Evolutionary conservation across 306 rosid genomes (phyloP), one percentile per base, ranked within the genome.

Genomic region (Castanea mollissima): DNA sequence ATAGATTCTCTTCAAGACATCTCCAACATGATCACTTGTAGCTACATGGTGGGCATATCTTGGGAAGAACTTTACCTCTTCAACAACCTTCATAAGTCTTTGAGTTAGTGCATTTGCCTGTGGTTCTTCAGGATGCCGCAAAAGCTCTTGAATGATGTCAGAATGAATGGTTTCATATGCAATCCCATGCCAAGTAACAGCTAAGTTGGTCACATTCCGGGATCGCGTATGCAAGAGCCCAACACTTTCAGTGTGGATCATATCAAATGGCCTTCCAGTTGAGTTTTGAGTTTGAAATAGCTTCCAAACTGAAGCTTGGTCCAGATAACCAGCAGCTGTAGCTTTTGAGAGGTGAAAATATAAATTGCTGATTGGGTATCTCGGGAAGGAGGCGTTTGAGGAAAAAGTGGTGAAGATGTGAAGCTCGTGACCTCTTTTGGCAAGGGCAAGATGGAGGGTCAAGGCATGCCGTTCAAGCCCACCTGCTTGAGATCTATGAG

Each of bases 391-490:
- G 38, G 90, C 67, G 49, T 82, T 81, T 38, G 78, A 16, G 60
- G 85, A 70, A 55, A 76, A 75, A 25, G 91, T 81, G 60, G 97
- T 90, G 87, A 92, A 92, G 76, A 90, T 82, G 76, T 92, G 93
- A 73, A 92, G 90, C 25, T 90, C 88, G 62, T 92, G 95, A 73
- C 93, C 95, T 75, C 93, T 89, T 85, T 79, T 80, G 19, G 92
- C 91, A 51, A 92, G 97, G 32, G 82, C 92, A n/a, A 89, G 87
- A 62, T 92, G 95, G 64, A 89, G 95, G 18, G 95, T 90, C 52
- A 83, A 69, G 63, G 97, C 93, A 44, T 90, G 97, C 71, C 95
- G 87, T 86, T 92, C 95, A 6, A 92, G 95, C 27, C 95, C 95
- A 1, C 95, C 91, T 1, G 91, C 93, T 4, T 76, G 91, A 78